These are phyloP conservation scores for Fusarium sp. DNA, from an alignment of 2,329 filamentous ascomycete genomes.

Conservation along the genomic window DNA sequence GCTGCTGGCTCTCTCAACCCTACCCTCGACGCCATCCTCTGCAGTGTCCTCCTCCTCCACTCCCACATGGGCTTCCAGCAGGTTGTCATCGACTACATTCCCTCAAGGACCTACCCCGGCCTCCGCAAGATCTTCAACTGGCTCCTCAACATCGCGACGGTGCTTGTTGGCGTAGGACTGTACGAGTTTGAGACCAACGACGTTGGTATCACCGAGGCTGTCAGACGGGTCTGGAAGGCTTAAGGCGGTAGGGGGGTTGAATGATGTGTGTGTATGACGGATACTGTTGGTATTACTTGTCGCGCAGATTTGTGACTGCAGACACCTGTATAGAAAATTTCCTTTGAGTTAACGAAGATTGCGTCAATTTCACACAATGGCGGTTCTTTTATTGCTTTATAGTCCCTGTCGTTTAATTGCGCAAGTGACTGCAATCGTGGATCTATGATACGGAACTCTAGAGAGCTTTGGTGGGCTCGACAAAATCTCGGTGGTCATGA, in stretches of 20 bases:
- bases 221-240: slow-evolving; percentile 92
- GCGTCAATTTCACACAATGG: slow-evolving; percentile 29
- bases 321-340: slow-evolving; percentile 50
- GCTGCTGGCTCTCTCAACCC: slow-evolving; percentile 93
- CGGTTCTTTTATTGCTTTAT: slow-evolving; percentile 1
- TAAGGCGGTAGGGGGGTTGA: slow-evolving; percentile 52
- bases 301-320: slow-evolving; percentile 44
- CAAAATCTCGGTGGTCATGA: neutral
- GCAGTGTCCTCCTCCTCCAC: slow-evolving; percentile 87
- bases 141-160: slow-evolving; percentile 83
- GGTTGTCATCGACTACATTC: slow-evolving; percentile 92
- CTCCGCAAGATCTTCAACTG: slow-evolving; percentile 79
- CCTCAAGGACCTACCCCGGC: slow-evolving; percentile 77
- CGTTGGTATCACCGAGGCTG: slow-evolving; percentile 90
- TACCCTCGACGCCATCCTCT: slow-evolving; percentile 86
- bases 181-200: slow-evolving; percentile 99
- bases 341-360: slow-evolving; percentile 42
- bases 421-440: neutral
- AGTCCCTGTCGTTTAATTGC: too few relatives aligned
- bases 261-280: slow-evolving; percentile 24
- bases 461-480: neutral
- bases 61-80: slow-evolving; percentile 96
- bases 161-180: slow-evolving; percentile 86
- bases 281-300: slow-evolving; percentile 38
- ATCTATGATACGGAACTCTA: neutral